Base-by-base conservation (phyloP, 2,329 filamentous ascomycete species). In the Chrysosporium queenslandicum region DNA sequence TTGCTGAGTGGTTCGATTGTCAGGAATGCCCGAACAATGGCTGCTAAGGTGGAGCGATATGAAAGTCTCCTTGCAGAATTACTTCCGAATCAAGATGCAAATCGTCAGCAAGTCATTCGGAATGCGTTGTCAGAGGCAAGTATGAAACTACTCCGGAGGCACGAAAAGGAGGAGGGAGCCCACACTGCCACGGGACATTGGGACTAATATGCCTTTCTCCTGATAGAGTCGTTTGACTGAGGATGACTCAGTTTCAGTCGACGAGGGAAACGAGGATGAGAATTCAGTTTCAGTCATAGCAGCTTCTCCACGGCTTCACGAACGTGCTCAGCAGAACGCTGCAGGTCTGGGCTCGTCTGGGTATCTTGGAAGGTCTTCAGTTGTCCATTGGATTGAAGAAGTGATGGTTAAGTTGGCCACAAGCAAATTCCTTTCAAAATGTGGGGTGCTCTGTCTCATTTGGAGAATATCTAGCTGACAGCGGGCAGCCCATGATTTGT, bases 321-420 rank as follows among this genome's bases (percentile, higher is more conserved):
- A 58, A 40, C 47, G 49, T 3, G 43, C 47, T 16, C 55, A 53
- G 45, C 42, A 53, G 16, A 46, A 49, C 21, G 27, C 50, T 3
- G 45, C 45, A 27, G 47, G 46, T 7, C 46, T 48, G 14, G 50
- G 46, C 14, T 39, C 49, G 4, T 41, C 50, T 7, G 54, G 57
- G n/a, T 58, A 56, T 37, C 36, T 59, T 39, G 58, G 58, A 11
- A 58, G 56, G 16, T 45, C 56, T 21, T 59, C 58, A 7, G 52
- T 52, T 4, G 52, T 56, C 2, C 39, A 53, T 39, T 58, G 56
- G 58, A 53, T 58, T 43, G 53, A 55, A 40, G 57, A 56, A 27
- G 14, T 53, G 27, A 46, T 53, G 32, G 37, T 36, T 12, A 55
- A 55, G 25, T 45, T 55, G 21, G 30, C 34, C 3, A 20, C 43